phyloP scores from a whole-genome alignment of 441 rosid species.

The Adansonia rubrostipa region DNA sequence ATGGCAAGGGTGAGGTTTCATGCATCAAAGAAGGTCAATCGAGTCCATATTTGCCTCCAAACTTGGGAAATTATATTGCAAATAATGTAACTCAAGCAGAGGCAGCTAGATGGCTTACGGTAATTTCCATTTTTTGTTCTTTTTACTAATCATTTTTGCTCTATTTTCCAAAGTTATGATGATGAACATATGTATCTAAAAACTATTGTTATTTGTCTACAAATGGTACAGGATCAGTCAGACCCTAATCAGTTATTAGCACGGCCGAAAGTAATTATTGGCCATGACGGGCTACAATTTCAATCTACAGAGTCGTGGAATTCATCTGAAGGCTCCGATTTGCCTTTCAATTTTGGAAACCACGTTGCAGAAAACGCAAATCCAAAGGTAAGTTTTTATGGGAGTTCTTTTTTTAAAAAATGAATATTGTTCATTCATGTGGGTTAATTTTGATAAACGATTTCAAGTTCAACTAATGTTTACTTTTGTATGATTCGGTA shows the following conservation, averaged over 20 bases:
- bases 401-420: neutral
- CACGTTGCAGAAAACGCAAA: neutral
- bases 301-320: neutral
- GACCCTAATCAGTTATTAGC: conserved; percentile 20
- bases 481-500: neutral
- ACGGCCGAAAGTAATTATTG: neutral
- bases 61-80: conserved; percentile 18
- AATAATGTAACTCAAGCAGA: conserved; percentile 2
- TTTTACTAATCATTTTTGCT: neutral
- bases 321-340: neutral
- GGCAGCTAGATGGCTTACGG: conserved; percentile 22
- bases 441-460: neutral
- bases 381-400: conserved; percentile 16
- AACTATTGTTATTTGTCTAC: neutral
- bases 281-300: neutral
- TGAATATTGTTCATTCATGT: neutral
- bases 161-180: conserved; percentile 1
- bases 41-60: conserved; percentile 12
- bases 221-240: neutral
- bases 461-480: neutral
- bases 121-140: neutral
- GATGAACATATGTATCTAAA: neutral
- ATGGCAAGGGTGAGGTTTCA: neutral
- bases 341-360: neutral
- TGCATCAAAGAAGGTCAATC: neutral